Evolutionary conservation across 179 eudicot genomes (phyloP), one percentile per base, ranked within the genome.

Genomic region (Silene coronaria): DNA sequence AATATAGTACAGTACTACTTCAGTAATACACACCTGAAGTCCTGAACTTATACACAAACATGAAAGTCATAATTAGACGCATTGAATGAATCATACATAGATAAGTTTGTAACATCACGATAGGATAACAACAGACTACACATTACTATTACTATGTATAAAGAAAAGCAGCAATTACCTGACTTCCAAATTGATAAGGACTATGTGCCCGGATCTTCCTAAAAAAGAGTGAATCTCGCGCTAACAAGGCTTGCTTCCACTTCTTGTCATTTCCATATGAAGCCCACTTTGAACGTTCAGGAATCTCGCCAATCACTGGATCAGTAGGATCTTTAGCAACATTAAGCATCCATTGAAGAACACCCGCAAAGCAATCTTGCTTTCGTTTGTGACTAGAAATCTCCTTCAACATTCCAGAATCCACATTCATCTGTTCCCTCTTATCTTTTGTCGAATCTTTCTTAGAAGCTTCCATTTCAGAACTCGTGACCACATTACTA

Each of bases 191-290:
- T 22, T 77, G 86, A 62, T 80, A 82, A 51, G 78, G 22, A 26
- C 84, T 73, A 48, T 80, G 46, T 70, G 67, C 76, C 72, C 45
- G 77, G 32, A 79, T 83, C 77, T 70, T 80, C 73, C 84, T 85
- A 77, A 79, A 67, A 80, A 86, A 82, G 84, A 89, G 78, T 45
- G 86, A 84, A 74, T 86, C 83, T 21, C 99, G 89, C 34, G 82
- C 86, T 72, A 78, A 71, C 72, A 95, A 75, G 62, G 86, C 86
- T 87, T 86, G 95, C 88, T 93, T 91, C 99, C 97, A 89, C 16
- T 55, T 65, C 32, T 79, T 69, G 57, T 92, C 91, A 71, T 59
- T 68, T 13, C 91, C 89, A 78, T 80, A 81, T 12, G n/a, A 28
- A 74, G 85, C 87, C 97, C 95, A 92, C 81, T 83, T 85, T 27